A percentile compares a stretch with the other conserved stretches of the same genome.
Conservation (phyloP, 2,329 filamentous ascomycete species). For the Microsporum canis region DNA sequence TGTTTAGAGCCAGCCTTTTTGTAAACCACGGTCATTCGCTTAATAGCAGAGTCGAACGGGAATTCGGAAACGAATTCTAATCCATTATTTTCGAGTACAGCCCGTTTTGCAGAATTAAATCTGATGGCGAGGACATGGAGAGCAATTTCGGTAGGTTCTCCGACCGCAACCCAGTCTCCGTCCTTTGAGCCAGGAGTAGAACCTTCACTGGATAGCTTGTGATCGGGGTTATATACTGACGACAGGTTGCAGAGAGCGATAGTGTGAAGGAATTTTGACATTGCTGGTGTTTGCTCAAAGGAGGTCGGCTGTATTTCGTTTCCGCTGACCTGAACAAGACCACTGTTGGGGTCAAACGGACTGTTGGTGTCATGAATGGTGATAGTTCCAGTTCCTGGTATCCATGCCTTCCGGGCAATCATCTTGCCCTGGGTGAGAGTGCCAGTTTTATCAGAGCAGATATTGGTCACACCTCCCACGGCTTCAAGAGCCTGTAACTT, state of each 20-base stretch:
- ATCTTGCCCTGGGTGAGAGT: constrained; percentile 49
- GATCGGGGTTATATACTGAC: constrained; percentile 37
- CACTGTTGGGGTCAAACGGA: constrained; percentile 43
- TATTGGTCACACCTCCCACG: constrained; percentile 45
- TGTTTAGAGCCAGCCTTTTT: constrained; percentile 9
- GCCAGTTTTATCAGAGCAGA: constrained; percentile 38
- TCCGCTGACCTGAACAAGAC: constrained; percentile 18
- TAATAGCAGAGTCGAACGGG: constrained; percentile 57
- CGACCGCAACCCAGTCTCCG: constrained; percentile 45
- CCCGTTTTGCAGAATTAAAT: constrained; percentile 45
- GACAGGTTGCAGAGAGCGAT: constrained; percentile 52
- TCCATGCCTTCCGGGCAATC: constrained; percentile 44
- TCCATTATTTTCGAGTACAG: constrained; percentile 34
- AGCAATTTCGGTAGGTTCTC: constrained; percentile 55
- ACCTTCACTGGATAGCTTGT: constrained; percentile 11
- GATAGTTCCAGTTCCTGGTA: constrained; percentile 41
- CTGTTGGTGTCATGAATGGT: constrained; percentile 40
- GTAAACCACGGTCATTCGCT: constrained; percentile 59
- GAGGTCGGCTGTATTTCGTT: constrained; percentile 8
- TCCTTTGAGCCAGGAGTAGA: constrained; percentile 23
- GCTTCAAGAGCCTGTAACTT: constrained; percentile 43
- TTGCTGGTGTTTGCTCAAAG: neutral
- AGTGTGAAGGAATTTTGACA: constrained; percentile 44
- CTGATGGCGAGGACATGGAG: constrained; percentile 56
- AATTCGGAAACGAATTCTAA: constrained; percentile 49